Base-by-base conservation (phyloP, 768 basidiomycete species). In the Podaxis mareebaensis region DNA sequence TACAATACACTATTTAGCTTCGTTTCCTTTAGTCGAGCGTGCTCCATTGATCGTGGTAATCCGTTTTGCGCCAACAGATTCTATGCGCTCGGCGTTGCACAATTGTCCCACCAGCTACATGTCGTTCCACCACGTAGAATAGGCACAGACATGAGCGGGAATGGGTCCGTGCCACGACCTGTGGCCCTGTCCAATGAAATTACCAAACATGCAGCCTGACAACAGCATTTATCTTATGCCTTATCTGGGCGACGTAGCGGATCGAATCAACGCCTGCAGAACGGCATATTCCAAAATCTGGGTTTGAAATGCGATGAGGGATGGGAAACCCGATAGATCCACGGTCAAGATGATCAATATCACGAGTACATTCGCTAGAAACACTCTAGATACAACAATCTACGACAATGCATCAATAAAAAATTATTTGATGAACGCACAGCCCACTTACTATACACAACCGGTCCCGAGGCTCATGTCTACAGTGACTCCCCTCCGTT, bases 1-100 rank as follows among this genome's bases (percentile, higher is more conserved):
- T 81, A 82, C 79, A 80, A 80, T 77, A 79, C 20, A 40, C 60
- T 57, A 56, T 30, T 30, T 55, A 38, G 39, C 51, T 60, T 49
- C 28, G 55, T 51, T 56, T 24, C 54, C 46, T 38, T 63, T 56
- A 49, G 15, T 33, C 57, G 33, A 20, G 53, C 15, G n/a, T n/a
- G 8, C 48, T 48, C 46, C 46, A 51, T 24, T 26, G 51, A 17
- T n/a, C 24, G 24, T 44, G 15, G 13, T 40, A 15, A 28, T 53
- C 33, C 12, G 20, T 36, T 36, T 38, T 39, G 13, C 39, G 49
- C 39, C 15, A 24, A 17, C 6, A 26, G 26, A 46, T 44, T 57
- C 20, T n/a, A 30, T 61, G 17, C 38, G n/a, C 24, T 53, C 15
- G n/a, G 28, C 3, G 20, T 4, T 42, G 7, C 58, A 36, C 44